Evolutionary conservation across 2,329 filamentous ascomycete genomes (phyloP).

Genomic region (Apiospora pterosperma): DNA sequence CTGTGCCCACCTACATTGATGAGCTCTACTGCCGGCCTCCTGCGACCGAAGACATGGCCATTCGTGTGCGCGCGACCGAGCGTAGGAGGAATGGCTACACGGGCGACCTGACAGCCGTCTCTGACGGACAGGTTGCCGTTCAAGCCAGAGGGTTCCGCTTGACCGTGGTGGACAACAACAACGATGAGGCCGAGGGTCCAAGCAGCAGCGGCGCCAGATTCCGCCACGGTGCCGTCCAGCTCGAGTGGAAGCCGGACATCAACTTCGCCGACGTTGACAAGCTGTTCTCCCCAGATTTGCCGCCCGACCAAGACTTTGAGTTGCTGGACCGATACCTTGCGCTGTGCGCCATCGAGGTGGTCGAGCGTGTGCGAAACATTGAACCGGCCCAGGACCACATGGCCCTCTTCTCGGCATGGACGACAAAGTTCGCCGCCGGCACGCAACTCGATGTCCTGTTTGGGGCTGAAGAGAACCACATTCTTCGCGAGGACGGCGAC

Average conservation of each 20-base stretch:
- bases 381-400: too few relatives aligned
- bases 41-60: too few relatives aligned
- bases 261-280: neutral
- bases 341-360: neutral
- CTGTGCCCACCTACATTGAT: neutral
- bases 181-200: too few relatives aligned
- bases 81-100: neutral
- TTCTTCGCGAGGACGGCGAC: too few relatives aligned
- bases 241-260: neutral
- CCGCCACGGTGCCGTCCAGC: neutral
- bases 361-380: neutral
- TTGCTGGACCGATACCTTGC: neutral
- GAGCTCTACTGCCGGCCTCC: neutral
- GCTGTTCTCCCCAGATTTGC: neutral
- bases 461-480: too few relatives aligned
- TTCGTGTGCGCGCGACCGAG: too few relatives aligned
- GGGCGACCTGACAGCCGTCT: neutral
- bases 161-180: too few relatives aligned
- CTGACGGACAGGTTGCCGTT: neutral
- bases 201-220: too few relatives aligned
- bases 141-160: neutral
- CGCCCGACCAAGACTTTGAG: neutral
- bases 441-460: too few relatives aligned
- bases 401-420: too few relatives aligned
- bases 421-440: too few relatives aligned